Conservation (phyloP, 257 asterid genomes). For the Leonotis leonurus region DNA sequence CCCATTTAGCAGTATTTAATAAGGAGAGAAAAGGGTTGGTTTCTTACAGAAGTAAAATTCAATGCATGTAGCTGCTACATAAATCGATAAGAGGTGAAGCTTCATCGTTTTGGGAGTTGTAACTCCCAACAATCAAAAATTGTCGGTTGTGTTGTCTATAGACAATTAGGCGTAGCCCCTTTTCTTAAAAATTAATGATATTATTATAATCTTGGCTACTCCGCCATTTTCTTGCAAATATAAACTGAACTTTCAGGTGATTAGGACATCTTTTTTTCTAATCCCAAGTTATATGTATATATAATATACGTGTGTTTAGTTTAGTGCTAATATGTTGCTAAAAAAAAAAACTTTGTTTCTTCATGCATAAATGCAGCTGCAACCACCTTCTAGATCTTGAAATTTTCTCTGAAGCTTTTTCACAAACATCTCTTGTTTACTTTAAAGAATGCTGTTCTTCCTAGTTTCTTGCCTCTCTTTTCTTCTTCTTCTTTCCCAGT, state of each 20-base stretch:
- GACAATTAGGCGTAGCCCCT: constrained; percentile 22
- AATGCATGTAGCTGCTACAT: constrained; percentile 28
- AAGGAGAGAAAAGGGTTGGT: neutral
- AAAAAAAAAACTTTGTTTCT: too few species aligned
- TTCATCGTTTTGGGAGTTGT: constrained; percentile 43
- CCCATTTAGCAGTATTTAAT: neutral
- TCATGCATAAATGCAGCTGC: too few species aligned
- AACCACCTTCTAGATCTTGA: neutral
- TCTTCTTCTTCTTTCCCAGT: constrained; percentile 43
- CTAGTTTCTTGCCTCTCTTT: constrained; percentile 57
- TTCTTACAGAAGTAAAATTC: constrained; percentile 18
- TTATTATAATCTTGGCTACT: constrained; percentile 5
- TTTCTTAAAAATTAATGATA: constrained; percentile 3
- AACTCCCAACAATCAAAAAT: constrained; percentile 52
- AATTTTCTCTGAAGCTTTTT: neutral
- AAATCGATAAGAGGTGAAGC: too few species aligned
- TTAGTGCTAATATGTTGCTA: too few species aligned
- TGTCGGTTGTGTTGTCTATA: constrained; percentile 50
- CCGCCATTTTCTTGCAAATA: constrained; percentile 14
- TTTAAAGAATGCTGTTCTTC: constrained; percentile 62
- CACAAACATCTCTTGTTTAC: neutral
- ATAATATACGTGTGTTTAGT: neutral
- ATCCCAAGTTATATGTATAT: neutral
- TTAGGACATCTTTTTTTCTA: constrained; percentile 25
- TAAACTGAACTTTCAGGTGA: constrained; percentile 23